These are phyloP conservation scores for Crepidotus variabilis DNA, from an alignment of 768 basidiomycete genomes.

Conservation along the genomic window DNA sequence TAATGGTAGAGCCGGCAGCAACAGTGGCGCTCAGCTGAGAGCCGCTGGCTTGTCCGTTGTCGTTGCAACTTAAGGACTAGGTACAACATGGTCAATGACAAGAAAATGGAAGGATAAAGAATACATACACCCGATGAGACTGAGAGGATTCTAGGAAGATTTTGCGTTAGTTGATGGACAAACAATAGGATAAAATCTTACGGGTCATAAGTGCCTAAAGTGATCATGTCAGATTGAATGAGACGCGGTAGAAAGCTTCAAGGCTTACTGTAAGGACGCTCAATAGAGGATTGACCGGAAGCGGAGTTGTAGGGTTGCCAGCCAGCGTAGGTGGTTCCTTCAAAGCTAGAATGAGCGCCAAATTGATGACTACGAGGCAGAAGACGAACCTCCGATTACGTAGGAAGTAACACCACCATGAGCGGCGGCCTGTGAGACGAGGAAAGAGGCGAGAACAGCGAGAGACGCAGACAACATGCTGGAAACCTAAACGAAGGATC, in stretches of 20 bases:
- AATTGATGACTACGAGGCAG: background rate
- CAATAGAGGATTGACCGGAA: constrained; percentile 29
- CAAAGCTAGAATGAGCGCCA: background rate
- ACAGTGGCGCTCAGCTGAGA: constrained; percentile 31
- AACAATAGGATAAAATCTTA: constrained; percentile 14
- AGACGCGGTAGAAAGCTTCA: background rate
- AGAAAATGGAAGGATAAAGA: background rate
- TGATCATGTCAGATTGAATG: background rate
- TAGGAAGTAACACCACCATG: constrained; percentile 36
- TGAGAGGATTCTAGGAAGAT: constrained; percentile 19
- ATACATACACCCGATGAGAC: constrained; percentile 16
- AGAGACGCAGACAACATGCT: constrained; percentile 17
- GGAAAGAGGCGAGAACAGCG: constrained; percentile 22
- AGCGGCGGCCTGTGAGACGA: constrained; percentile 27
- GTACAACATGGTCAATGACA: background rate
- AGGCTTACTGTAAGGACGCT: constrained; percentile 27
- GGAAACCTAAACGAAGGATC: background rate
- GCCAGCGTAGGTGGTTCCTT: constrained; percentile 27
- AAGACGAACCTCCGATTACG: constrained; percentile 24
- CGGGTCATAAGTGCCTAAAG: constrained; percentile 29
- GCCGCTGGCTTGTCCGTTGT: constrained; percentile 27
- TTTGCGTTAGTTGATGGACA: no score
- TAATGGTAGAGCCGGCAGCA: constrained; percentile 27
- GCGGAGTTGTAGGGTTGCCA: constrained; percentile 35
- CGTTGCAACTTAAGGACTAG: constrained; percentile 31